A percentile compares a stretch with the other conserved stretches of the same genome.
Conservation (phyloP, 225 moss, liverwort and hornwort genomes). For the Pleurozium schreberi region DNA sequence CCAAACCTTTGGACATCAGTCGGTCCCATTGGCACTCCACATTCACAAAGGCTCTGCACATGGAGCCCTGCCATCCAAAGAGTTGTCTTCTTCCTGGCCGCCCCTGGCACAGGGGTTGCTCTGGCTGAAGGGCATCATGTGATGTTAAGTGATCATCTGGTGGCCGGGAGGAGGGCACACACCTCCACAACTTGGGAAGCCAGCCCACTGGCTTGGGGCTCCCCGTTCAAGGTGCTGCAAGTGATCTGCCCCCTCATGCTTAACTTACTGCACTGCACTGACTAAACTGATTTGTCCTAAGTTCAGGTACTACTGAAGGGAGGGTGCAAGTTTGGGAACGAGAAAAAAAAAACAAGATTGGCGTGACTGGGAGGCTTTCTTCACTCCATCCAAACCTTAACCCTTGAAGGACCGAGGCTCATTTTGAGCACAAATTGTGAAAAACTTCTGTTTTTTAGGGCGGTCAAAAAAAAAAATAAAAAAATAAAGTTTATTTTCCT, state of each 20-base stretch:
- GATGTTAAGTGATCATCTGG: neutral
- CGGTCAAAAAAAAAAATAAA: too few relatives aligned
- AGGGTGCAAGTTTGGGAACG: neutral
- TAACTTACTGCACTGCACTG: neutral
- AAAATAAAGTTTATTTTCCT: too few relatives aligned
- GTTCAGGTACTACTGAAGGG: fast-evolving
- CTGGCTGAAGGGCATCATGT: neutral
- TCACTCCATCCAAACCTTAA: too few relatives aligned
- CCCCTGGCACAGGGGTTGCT: neutral
- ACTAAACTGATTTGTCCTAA: neutral
- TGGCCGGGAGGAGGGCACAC: neutral
- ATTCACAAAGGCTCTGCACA: neutral
- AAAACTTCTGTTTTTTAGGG: too few relatives aligned
- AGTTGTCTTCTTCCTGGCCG: neutral
- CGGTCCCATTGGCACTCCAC: neutral
- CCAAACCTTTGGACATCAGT: neutral
- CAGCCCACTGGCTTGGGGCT: neutral
- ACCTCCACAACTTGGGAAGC: neutral
- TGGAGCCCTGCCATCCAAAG: neutral
- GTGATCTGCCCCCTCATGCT: neutral
- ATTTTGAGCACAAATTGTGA: too few relatives aligned
- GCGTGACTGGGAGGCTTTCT: too few relatives aligned
- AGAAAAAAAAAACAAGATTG: too few relatives aligned
- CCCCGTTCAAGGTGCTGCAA: neutral
- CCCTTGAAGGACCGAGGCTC: too few relatives aligned